A percentile compares a stretch with the other conserved stretches of the same genome.
phyloP scores from a whole-genome alignment of 805 yeast species.

The Barnettozyma wickerhamii region DNA sequence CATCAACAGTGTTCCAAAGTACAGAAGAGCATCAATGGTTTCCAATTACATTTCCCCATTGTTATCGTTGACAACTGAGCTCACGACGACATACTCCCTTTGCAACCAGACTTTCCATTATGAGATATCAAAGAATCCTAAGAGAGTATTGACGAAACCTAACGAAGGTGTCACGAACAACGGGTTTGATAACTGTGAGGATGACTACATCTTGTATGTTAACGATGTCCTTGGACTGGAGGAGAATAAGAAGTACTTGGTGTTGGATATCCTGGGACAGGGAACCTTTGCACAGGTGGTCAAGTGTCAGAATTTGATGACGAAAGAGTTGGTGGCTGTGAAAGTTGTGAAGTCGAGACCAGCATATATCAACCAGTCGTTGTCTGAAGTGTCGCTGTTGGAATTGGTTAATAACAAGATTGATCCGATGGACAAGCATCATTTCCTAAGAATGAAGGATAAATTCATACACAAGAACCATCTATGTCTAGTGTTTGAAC shows the following conservation, averaged over 20 bases:
- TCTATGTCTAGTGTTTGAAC: slow-evolving; percentile 87
- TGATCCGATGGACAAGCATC: slow-evolving; percentile 68
- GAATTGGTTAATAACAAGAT: slow-evolving; percentile 73
- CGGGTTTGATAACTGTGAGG: slow-evolving; percentile 83
- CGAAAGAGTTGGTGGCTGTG: slow-evolving; percentile 85
- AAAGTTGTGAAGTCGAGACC: slow-evolving; percentile 91
- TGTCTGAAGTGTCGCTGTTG: slow-evolving; percentile 82
- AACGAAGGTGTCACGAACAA: slow-evolving; percentile 75
- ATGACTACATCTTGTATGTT: slow-evolving; percentile 89
- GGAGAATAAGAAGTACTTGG: slow-evolving; percentile 82
- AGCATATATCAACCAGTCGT: slow-evolving; percentile 85
- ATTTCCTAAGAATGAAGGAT: slow-evolving; percentile 75
- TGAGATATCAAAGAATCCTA: slow-evolving; percentile 80
- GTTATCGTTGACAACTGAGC: slow-evolving; percentile 68
- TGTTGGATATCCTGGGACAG: slow-evolving; percentile 86
- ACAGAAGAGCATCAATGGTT: slow-evolving; percentile 63
- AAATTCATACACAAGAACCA: slow-evolving; percentile 91
- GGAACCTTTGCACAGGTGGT: slow-evolving; percentile 99
- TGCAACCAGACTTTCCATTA: slow-evolving; percentile 86
- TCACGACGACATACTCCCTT: slow-evolving; percentile 75
- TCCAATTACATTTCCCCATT: slow-evolving; percentile 72
- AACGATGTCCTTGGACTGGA: slow-evolving; percentile 88
- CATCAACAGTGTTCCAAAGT: slow-evolving; percentile 59
- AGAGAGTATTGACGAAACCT: slow-evolving; percentile 89
- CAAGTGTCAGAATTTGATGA: slow-evolving; percentile 69